A percentile compares a stretch with the other conserved stretches of the same genome.
These are phyloP conservation scores for Herpetospermum pedunculosum DNA, from an alignment of 306 rosid genomes.

Conservation along the genomic window DNA sequence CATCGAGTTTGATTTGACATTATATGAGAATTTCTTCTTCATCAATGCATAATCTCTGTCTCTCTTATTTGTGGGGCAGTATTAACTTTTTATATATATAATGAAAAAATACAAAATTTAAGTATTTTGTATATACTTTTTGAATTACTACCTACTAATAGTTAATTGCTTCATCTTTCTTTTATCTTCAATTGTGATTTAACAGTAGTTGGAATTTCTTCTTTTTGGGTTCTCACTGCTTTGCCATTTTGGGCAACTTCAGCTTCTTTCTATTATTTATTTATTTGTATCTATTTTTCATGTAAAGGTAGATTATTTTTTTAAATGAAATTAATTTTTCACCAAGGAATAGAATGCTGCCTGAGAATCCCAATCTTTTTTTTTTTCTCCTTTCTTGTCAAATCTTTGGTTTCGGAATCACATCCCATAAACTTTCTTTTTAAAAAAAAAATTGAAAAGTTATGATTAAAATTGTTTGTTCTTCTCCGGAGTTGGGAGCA, in stretches of 20 bases:
- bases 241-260: background rate
- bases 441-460: background rate
- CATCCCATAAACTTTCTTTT: background rate
- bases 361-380: background rate
- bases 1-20: too few relatives aligned
- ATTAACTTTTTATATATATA: too few relatives aligned
- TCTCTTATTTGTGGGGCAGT: too few relatives aligned
- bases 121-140: too few relatives aligned
- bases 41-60: too few relatives aligned
- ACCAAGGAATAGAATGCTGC: background rate
- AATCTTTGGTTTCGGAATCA: background rate
- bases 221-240: background rate
- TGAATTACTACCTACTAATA: too few relatives aligned
- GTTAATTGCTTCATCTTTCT: too few relatives aligned
- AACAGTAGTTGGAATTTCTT: background rate
- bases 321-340: background rate
- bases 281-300: background rate
- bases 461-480: conserved; percentile 1
- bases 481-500: background rate
- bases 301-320: background rate
- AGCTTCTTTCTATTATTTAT: background rate
- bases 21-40: too few relatives aligned
- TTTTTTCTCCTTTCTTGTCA: background rate
- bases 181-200: background rate
- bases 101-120: too few relatives aligned